These are phyloP conservation scores for Sisymbrium altissimum DNA, from an alignment of 345 rosid species.

Conservation along the genomic window DNA sequence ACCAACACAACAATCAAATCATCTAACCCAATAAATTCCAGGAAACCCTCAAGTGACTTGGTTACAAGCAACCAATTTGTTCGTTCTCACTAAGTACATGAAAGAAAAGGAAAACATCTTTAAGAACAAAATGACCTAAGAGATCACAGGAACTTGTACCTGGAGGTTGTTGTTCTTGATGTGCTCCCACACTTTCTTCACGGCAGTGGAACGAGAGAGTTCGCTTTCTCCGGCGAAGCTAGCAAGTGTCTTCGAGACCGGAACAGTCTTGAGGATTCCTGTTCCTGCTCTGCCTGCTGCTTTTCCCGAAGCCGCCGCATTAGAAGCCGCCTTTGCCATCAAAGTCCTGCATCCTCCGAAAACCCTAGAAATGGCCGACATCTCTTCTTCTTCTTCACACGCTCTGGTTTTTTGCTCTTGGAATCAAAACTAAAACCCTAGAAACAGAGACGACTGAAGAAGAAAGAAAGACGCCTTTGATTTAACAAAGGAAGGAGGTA, in stretches of 20 bases:
- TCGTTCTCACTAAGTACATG: too few relatives aligned
- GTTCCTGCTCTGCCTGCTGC: conserved; percentile 8
- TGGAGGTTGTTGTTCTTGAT: conserved; percentile 48
- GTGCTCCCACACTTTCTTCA: conserved; percentile 50
- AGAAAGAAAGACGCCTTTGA: not conserved
- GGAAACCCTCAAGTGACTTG: not conserved
- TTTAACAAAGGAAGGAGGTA: not conserved
- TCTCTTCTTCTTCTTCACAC: not conserved
- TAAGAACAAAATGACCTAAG: too few relatives aligned
- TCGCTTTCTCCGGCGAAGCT: conserved; percentile 42
- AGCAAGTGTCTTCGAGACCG: conserved; percentile 26
- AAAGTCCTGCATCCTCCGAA: conserved; percentile 30
- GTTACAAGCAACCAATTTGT: not conserved
- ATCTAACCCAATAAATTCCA: not conserved
- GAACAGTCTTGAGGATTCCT: conserved; percentile 13
- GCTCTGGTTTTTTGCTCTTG: not conserved
- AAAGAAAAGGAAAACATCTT: too few relatives aligned
- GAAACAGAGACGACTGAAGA: not conserved
- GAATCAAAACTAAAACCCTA: conserved; percentile 20
- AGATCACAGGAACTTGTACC: conserved; percentile 41
- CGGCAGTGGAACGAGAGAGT: conserved; percentile 43
- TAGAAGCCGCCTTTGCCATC: conserved; percentile 23
- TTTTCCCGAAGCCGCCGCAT: not conserved
- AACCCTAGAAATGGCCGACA: conserved; percentile 33
- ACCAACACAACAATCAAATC: not conserved